Evolutionary conservation across 768 basidiomycete genomes (phyloP), one percentile per base, ranked within the genome.

Genomic region (Pluteus cervinus): DNA sequence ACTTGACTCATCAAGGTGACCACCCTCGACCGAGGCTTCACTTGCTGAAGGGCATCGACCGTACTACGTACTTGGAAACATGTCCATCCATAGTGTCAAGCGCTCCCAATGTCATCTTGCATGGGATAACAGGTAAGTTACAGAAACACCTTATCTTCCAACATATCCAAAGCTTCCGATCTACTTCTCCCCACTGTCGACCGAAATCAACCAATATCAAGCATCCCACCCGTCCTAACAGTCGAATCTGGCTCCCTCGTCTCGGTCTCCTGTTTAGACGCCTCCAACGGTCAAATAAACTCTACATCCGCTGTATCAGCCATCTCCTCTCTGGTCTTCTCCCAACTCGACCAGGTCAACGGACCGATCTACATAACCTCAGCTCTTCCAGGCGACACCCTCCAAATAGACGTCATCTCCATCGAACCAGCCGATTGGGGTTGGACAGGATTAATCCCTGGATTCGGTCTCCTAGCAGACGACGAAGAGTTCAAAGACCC

Each of bases 181-280:
- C 12, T n/a, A 33, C 12, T 4, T 17, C 32, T 21, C n/a, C 16
- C 18, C 32, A 15, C 18, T 33, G 32, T 14, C 22, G 12, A 18
- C 17, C 31, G 31, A 18, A 33, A 33, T n/a, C n/a, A 14, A 3
- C 15, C 15, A 33, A 33, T 33, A 33, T 14, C 4, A 14, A 79
- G 76, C 43, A 75, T 80, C 28, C 61, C 65, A 10, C 78, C 78
- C 0, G 64, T 65, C 12, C 44, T 76, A 21, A 66, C 50, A 10
- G 51, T 81, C 33, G 42, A 65, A 29, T 79, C 77, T 2, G 78
- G 77, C 11, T 70, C 73, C 3, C 69, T 62, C 4, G 60, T 81
- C 42, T 62, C 63, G 17, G 76, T 79, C 47, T 73, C 76, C 48
- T 81, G 77, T 43, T 62, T 77, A n/a, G 76, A 80, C 49, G 76